Base-by-base conservation (phyloP, 2,329 filamentous ascomycete genomes). In the Alternaria atra region DNA sequence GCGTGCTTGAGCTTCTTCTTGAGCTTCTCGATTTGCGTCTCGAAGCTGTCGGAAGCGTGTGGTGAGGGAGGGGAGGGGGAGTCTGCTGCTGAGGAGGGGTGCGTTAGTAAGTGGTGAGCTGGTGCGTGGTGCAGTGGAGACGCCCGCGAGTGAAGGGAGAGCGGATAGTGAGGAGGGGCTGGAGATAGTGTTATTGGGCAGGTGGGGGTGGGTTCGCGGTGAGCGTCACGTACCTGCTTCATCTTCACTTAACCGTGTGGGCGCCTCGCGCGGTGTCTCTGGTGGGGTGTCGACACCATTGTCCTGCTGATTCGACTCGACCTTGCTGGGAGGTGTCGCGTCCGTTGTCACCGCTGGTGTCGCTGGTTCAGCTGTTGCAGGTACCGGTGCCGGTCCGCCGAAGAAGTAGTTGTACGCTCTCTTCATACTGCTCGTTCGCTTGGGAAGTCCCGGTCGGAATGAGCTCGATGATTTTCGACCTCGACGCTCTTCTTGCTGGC, bases 401-500 rank as follows among this genome's bases (percentile, higher is more conserved):
- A 80, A 80, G 52, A 80, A 79, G 61, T 79, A 80, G 65, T 78
- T 77, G 71, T 79, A 79, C 9, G 77, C 77, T 58, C 77, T 71
- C 62, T 72, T 71, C 77, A 80, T 80, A 51, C 76, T 79, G 77
- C 73, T 76, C 27, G 70, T 74, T 29, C 77, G 73, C 58, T 76
- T 77, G 57, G 74, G 75, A 20, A 77, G 66, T 63, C 71, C 71
- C n/a, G 76, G 76, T 50, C 76, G 72, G 51, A 64, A 59, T 48
- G 70, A 70, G 37, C 44, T 72, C 10, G 72, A 71, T 32, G 76
- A 77, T 58, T 71, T 73, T 20, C 76, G 75, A 57, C 75, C 74
- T 70, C 73, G 63, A 48, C 73, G 69, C 43, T 75, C 71, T 57
- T 75, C 70, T 48, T 67, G 67, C 47, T 71, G 63, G n/a, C 61